phyloP scores from a whole-genome alignment of 306 rosid genomes.

The Datisca glomerata region DNA sequence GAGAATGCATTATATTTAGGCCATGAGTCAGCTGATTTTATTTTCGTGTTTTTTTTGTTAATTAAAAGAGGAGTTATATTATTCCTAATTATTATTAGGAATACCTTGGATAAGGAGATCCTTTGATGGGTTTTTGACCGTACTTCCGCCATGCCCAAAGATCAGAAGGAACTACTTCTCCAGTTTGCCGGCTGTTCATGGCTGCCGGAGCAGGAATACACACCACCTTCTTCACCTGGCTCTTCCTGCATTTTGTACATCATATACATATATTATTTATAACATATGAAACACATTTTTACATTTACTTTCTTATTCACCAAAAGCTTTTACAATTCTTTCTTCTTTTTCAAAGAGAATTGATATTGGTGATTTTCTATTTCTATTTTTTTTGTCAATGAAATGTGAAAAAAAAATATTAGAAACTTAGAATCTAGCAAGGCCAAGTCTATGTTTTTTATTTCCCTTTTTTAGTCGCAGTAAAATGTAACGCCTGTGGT shows the following conservation, averaged over 20 bases:
- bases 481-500: too few species aligned
- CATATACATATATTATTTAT: neutral
- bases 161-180: constrained; percentile 96
- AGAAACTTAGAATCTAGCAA: too few species aligned
- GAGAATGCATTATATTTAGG: neutral
- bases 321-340: neutral
- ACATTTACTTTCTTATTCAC: neutral
- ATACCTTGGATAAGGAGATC: constrained; percentile 94
- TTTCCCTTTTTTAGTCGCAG: too few species aligned
- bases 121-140: constrained; percentile 98
- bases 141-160: constrained; percentile 99
- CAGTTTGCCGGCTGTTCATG: constrained; percentile 71
- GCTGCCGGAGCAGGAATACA: constrained; percentile 96
- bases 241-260: constrained; percentile 38
- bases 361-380: neutral
- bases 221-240: constrained; percentile 75
- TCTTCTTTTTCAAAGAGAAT: neutral
- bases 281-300: neutral
- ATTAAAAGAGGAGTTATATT: neutral
- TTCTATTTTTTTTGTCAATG: too few species aligned
- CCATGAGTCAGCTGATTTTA: too few species aligned
- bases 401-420: too few species aligned
- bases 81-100: neutral
- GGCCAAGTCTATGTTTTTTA: too few species aligned
- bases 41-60: neutral